Conservation (phyloP, 371 early-diverging fungal genomes). For the Mortierella sp. region DNA sequence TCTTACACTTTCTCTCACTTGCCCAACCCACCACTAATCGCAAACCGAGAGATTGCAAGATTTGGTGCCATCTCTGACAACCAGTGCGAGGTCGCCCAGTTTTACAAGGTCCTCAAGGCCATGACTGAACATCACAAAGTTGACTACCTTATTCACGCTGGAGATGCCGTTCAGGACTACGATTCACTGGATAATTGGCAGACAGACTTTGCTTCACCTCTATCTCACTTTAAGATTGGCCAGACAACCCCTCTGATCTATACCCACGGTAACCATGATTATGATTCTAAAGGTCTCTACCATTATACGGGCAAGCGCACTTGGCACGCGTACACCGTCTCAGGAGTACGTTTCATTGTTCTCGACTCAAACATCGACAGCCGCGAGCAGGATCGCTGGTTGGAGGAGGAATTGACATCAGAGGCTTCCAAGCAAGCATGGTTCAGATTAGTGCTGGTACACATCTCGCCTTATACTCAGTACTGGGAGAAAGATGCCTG, state of each 20-base stretch:
- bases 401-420: constrained; percentile 68
- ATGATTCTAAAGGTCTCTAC: constrained; percentile 64
- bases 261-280: constrained; percentile 85
- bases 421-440: constrained; percentile 65
- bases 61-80: constrained; percentile 73
- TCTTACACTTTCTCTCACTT: constrained; percentile 41
- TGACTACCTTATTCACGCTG: constrained; percentile 73
- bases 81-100: constrained; percentile 69
- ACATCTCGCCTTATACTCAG: constrained; percentile 85
- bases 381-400: constrained; percentile 71
- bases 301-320: constrained; percentile 61
- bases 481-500: constrained; percentile 85
- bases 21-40: constrained; percentile 47
- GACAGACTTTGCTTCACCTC: constrained; percentile 76
- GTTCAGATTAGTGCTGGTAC: constrained; percentile 79
- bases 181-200: constrained; percentile 77
- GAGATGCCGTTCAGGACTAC: constrained; percentile 76
- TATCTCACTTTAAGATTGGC: constrained; percentile 66
- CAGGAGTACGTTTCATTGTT: constrained; percentile 75
- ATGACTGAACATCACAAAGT: constrained; percentile 59
- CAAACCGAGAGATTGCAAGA: constrained; percentile 61
- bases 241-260: constrained; percentile 76
- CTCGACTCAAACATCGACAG: constrained; percentile 80
- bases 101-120: constrained; percentile 61
- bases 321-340: constrained; percentile 75